These are phyloP conservation scores for Thuja plicata DNA, from an alignment of 83 land plant species.

Conservation along the genomic window DNA sequence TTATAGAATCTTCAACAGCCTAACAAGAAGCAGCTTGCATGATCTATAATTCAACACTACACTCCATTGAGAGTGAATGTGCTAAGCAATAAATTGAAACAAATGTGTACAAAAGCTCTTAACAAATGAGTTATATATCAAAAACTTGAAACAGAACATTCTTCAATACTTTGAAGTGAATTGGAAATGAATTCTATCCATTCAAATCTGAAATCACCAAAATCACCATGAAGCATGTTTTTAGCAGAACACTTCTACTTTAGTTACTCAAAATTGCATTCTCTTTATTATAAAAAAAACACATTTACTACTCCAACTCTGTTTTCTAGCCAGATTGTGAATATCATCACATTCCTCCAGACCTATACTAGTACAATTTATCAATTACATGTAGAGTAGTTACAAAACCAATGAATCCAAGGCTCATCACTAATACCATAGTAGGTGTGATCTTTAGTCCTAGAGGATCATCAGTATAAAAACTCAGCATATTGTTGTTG, in stretches of 20 bases:
- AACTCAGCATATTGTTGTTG: constrained; percentile 9
- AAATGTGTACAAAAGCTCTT: too few species aligned
- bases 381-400: constrained; percentile 13
- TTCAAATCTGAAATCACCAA: neutral
- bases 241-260: too few species aligned
- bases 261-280: neutral
- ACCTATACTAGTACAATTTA: constrained; percentile 15
- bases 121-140: too few species aligned
- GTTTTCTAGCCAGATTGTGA: neutral
- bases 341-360: constrained; percentile 5
- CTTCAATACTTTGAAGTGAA: too few species aligned
- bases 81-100: too few species aligned
- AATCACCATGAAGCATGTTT: neutral
- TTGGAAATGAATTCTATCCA: too few species aligned
- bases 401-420: constrained; percentile 20
- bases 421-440: constrained; percentile 19
- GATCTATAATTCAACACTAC: too few species aligned
- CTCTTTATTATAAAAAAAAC: neutral
- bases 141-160: neutral
- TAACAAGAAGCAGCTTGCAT: too few species aligned
- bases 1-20: too few species aligned
- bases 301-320: neutral
- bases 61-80: too few species aligned
- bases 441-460: constrained; percentile 18
- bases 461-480: constrained; percentile 19